Evolutionary conservation across 306 rosid species (phyloP), one percentile per base, ranked within the genome.

Genomic region (Boehmeria nivea): DNA sequence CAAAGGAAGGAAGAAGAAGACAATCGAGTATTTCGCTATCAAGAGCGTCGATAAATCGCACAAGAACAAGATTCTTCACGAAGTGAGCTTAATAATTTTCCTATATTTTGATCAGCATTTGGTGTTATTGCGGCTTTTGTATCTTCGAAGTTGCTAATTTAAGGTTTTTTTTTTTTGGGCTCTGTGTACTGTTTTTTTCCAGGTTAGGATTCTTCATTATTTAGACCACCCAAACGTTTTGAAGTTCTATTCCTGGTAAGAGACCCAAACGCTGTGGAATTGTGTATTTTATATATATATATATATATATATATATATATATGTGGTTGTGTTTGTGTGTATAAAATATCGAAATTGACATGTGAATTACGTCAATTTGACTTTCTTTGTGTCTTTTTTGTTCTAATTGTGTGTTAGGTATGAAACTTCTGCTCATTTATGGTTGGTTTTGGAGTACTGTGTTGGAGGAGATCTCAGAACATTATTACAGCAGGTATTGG

Each of bases 1-100:
- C 62, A 91, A 91, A 72, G 98, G 96, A 42, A 76, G 98, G 78
- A 91, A 87, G 86, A 91, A 91, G 93, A 87, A 91, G 85, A 80
- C 96, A 1, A 91, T 91, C 4, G 98, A 91, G 75, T 91, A 91
- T 65, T 87, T 72, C 42, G 98, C 98, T 13, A 84, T 91, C 54
- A 91, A 91, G 57, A 87, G 98, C 34, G 95, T 91, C 47, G 98
- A 91, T 64, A 91, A 91, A 45, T 84, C 95, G 7, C 96, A 84
- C 66, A 87, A 80, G 74, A 82, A 57, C 72, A 91, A 91, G 76
- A 72, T 91, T 67, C 98, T 91, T 70, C 96, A 91, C 50, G 98
- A 91, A 79, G 98, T 87, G 60, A 84, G 89, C 59, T 3, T 13
- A 40, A 9, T 11, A 4, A n/a, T 9, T 59, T 12, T 31, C 2